phyloP scores from a whole-genome alignment of 495 filamentous ascomycete species.

The Aspergillus heteromorphus region DNA sequence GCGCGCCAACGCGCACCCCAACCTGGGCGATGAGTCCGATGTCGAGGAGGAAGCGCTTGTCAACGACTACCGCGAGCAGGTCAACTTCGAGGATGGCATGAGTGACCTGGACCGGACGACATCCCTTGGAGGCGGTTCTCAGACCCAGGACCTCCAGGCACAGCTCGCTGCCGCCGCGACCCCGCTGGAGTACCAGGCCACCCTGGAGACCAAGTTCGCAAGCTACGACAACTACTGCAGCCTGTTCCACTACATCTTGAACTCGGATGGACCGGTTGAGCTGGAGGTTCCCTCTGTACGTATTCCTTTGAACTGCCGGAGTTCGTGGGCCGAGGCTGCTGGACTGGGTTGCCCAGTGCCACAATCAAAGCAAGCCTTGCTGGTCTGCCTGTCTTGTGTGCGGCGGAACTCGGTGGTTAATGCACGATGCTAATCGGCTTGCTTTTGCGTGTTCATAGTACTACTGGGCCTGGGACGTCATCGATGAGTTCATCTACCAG shows the following conservation, averaged over 20 bases:
- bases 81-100: constrained; percentile 80
- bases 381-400: constrained; percentile 6
- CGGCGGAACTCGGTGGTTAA: background rate
- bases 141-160: constrained; percentile 79
- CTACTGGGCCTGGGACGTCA: constrained; percentile 99
- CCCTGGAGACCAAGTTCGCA: constrained; percentile 88
- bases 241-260: constrained; percentile 97
- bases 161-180: constrained; percentile 85
- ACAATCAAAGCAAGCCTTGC: background rate
- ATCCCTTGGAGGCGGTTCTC: constrained; percentile 41
- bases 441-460: constrained; percentile 55
- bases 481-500: constrained; percentile 99
- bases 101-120: constrained; percentile 67
- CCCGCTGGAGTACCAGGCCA: constrained; percentile 90
- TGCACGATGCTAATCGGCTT: constrained; percentile 5
- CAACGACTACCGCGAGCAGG: constrained; percentile 91
- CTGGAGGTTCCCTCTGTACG: constrained; percentile 90
- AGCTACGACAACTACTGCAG: constrained; percentile 99
- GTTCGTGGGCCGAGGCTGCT: constrained; percentile 12
- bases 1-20: constrained; percentile 46
- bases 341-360: background rate
- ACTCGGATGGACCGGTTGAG: constrained; percentile 96
- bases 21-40: constrained; percentile 75
- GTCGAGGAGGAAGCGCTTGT: constrained; percentile 91
- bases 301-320: constrained; percentile 14